phyloP scores from a whole-genome alignment of 306 rosid species.

The Cotoneaster glaucophyllus region DNA sequence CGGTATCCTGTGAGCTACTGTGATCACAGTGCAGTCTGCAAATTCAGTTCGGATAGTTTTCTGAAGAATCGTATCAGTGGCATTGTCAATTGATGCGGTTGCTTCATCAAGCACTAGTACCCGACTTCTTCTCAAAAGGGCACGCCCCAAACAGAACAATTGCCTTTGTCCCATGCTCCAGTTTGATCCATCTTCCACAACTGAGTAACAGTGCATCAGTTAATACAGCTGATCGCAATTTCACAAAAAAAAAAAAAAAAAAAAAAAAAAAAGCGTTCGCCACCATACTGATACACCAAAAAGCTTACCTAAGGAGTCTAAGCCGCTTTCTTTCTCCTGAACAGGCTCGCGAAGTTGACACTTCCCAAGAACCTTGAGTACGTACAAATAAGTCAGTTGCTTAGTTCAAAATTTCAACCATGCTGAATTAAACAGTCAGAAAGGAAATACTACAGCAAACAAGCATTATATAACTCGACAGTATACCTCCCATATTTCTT shows the following conservation, averaged over 20 bases:
- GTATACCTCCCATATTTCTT: constrained; percentile 76
- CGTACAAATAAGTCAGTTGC: not conserved
- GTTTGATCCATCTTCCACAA: constrained; percentile 86
- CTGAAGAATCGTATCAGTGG: constrained; percentile 86
- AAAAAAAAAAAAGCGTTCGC: not conserved
- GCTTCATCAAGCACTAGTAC: constrained; percentile 91
- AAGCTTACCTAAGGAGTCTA: constrained; percentile 62
- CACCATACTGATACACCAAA: not conserved
- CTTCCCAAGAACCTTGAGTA: constrained; percentile 68
- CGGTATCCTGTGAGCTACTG: constrained; percentile 93
- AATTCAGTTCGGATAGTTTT: constrained; percentile 74
- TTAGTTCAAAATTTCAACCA: not conserved
- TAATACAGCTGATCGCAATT: not conserved
- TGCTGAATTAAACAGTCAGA: not conserved
- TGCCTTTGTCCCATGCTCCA: constrained; percentile 99
- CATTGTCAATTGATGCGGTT: constrained; percentile 92
- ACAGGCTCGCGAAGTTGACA: constrained; percentile 75
- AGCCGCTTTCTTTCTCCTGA: constrained; percentile 59
- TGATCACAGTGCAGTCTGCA: constrained; percentile 73
- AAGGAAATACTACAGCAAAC: not conserved
- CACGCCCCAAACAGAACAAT: constrained; percentile 90
- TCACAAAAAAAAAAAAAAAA: not conserved
- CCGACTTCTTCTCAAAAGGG: constrained; percentile 70
- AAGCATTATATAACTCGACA: not conserved
- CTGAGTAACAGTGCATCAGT: constrained; percentile 25